phyloP scores from a whole-genome alignment of 192 early-diverging fungal species.

The Umbelopsis vinacea region DNA sequence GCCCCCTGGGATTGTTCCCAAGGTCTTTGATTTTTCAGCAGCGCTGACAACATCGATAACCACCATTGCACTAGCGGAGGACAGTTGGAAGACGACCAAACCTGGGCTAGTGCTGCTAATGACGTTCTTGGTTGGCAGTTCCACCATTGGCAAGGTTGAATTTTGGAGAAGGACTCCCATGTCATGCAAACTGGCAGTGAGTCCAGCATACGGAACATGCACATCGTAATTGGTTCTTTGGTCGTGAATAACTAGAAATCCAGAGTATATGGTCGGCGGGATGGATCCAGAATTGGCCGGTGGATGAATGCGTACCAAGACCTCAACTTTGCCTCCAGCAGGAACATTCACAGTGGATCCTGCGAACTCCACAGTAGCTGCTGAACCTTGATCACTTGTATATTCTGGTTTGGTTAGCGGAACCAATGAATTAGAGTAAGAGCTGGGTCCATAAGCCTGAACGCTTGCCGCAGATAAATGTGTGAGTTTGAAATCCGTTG shows the following conservation, averaged over 20 bases:
- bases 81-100: slow-evolving; percentile 24
- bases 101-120: neutral
- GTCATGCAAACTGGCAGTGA: slow-evolving; percentile 19
- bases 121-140: neutral
- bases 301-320: slow-evolving; percentile 46
- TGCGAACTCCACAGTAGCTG: slow-evolving; percentile 45
- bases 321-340: slow-evolving; percentile 31
- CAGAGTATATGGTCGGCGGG: slow-evolving; percentile 53
- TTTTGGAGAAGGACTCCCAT: slow-evolving; percentile 34
- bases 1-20: neutral
- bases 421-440: neutral
- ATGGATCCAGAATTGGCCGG: slow-evolving; percentile 36
- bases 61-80: slow-evolving; percentile 20
- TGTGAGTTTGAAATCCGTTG: slow-evolving; percentile 37
- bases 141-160: slow-evolving; percentile 27
- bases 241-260: slow-evolving; percentile 44
- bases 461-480: slow-evolving; percentile 47
- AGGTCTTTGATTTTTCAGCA: neutral
- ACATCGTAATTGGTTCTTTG: neutral
- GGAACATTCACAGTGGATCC: slow-evolving; percentile 31
- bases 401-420: slow-evolving; percentile 37
- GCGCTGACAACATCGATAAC: slow-evolving; percentile 24
- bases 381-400: slow-evolving; percentile 4
- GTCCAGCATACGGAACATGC: slow-evolving; percentile 36
- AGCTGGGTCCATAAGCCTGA: slow-evolving; percentile 40